A percentile compares a stretch with the other conserved stretches of the same genome.
phyloP scores from a whole-genome alignment of 1,284 basidiomycete genomes.

The Fistulinella cinereoalba region DNA sequence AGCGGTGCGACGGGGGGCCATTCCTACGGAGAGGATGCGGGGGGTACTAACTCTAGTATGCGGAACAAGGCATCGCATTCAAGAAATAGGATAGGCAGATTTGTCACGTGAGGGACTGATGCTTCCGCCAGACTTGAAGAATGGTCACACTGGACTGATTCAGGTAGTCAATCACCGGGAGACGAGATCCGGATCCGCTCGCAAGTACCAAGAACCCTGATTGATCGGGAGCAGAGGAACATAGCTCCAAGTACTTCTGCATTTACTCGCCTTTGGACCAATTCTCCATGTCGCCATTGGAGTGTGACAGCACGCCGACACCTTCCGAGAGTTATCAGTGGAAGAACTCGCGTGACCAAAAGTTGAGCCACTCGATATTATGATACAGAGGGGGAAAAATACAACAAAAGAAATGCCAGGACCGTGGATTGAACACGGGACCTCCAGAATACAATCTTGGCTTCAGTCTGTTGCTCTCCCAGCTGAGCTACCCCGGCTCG shows the following conservation, averaged over 20 bases:
- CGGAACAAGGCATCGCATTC: neutral
- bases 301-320: too few relatives aligned
- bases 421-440: slow-evolving; percentile 62
- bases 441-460: slow-evolving; percentile 41
- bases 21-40: slow-evolving; percentile 1
- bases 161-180: neutral
- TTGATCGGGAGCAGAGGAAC: too few relatives aligned
- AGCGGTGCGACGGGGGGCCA: slow-evolving; percentile 30
- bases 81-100: slow-evolving; percentile 7
- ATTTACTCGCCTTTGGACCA: too few relatives aligned
- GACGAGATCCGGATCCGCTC: neutral
- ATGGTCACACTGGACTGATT: too few relatives aligned
- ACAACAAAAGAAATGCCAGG: slow-evolving; percentile 35
- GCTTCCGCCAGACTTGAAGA: slow-evolving; percentile 5
- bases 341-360: too few relatives aligned
- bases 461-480: slow-evolving; percentile 81
- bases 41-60: neutral
- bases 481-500: slow-evolving; percentile 65
- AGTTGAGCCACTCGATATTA: neutral
- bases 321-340: too few relatives aligned
- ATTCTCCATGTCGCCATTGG: too few relatives aligned
- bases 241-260: too few relatives aligned
- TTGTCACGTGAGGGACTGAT: slow-evolving; percentile 20
- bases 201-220: too few relatives aligned
- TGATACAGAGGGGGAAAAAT: neutral